Base-by-base conservation (phyloP, 257 asterid species). In the Penstemon davidsonii region DNA sequence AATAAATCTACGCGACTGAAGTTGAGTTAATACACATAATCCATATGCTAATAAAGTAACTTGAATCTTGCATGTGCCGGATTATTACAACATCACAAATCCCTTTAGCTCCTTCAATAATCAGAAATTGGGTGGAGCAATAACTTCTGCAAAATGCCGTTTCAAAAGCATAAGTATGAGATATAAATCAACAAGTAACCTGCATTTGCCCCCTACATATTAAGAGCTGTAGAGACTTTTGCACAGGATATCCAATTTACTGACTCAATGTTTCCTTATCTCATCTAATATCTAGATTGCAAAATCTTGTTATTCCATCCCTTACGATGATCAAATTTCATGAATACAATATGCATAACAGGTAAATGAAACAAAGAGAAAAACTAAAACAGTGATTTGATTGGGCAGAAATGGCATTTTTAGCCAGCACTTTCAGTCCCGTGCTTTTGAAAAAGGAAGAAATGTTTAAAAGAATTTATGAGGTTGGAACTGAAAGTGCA, bases 61-160 rank as follows among this genome's bases (percentile, higher is more conserved):
- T 38, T 13, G 64, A 55, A 69, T 43, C 52, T 15, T 57, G 56
- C 64, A 15, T 40, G 57, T 19, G 57, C 74, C 19, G 8, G 33
- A 25, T 2, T 25, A 25, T 69, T 67, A 8, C 55, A 40, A 43
- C 36, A 45, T 58, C 59, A 67, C 60, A 33, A 56, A 38, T 40
- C 38, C 55, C 73, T 49, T 59, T 10, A 38, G 76, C 58, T 44
- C 70, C 72, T 66, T 70, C 66, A 3, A 49, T 49, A 43, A 39
- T 66, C 69, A 62, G 18, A 61, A 44, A 69, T 67, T 0, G 11
- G 45, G 41, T 19, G 65, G 62, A 58, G 51, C 71, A 62, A 37
- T 15, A 43, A 42, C 82, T 67, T 52, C 87, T 82, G 83, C 73
- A 76, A 73, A 52, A 25, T 68, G 70, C 67, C 12, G 54, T 33